Conservation (phyloP, 495 filamentous ascomycete genomes). For the Hypoxylon fragiforme region DNA sequence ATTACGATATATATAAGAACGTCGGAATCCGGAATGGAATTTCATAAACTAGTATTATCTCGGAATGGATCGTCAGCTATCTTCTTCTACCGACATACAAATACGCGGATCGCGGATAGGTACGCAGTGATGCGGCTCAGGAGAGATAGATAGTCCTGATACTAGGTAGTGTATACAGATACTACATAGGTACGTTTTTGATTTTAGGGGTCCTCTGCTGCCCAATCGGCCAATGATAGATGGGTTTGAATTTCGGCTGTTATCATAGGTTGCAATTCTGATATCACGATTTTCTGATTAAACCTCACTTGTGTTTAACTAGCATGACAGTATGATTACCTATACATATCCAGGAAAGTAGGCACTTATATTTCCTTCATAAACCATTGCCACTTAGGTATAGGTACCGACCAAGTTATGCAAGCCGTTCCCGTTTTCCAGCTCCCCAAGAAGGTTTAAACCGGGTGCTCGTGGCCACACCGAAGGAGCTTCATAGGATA, state of each 20-base stretch:
- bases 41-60: not conserved
- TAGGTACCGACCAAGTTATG: not conserved
- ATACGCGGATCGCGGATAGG: not conserved
- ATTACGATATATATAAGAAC: not conserved
- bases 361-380: too few species aligned
- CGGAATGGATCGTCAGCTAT: constrained; percentile 3
- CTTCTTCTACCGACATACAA: not conserved
- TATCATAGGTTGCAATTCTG: not conserved
- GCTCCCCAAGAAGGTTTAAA: constrained; percentile 22
- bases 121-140: not conserved
- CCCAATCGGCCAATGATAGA: too few species aligned
- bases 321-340: too few species aligned
- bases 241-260: not conserved
- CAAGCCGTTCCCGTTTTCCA: constrained; percentile 1
- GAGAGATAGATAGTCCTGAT: too few species aligned
- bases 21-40: not conserved
- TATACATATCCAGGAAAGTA: too few species aligned
- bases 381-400: too few species aligned
- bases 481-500: not conserved
- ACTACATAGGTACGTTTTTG: not conserved
- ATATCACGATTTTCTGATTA: too few species aligned
- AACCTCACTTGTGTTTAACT: too few species aligned
- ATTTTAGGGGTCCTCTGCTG: not conserved
- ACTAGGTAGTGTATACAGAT: too few species aligned
- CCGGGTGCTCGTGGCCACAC: constrained; percentile 5